Evolutionary conservation across 345 rosid species (phyloP), one percentile per base, ranked within the genome.

Genomic region (Carallia brachiata): DNA sequence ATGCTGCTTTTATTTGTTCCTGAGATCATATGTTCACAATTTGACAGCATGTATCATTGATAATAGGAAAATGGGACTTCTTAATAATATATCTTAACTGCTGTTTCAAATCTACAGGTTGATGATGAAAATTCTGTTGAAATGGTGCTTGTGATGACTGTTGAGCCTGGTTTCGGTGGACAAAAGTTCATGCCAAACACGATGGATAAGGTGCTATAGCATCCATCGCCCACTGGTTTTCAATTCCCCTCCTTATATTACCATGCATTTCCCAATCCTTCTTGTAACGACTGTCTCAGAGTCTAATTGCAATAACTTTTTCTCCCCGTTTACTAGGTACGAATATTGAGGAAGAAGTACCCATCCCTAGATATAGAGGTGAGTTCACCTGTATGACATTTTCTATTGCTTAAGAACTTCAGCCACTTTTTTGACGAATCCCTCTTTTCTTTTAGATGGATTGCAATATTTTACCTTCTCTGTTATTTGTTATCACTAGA

Each of bases 71-170:
- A 73, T 52, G 34, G 37, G 40, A 36, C 2, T 66, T 30, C 15
- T 36, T 61, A 5, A n/a, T 39, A 60, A 30, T 34, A 53, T 44
- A n/a, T 44, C 17, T 16, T 15, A 50, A 27, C 2, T 56, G 34
- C 19, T 13, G 8, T 65, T 58, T 63, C 7, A 17, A 39, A 53
- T 13, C 54, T 65, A 31, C 76, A 94, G 98, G 82, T 91, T n/a
- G 90, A 91, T 68, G 81, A 84, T 63, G 77, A 79, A 83, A 76
- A 79, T 79, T 91, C 91, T 0, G 97, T 95, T 47, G 97, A 92
- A 73, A 82, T 92, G 93, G 99, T 94, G 74, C 99, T 92, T 67
- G 93, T 93, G 68, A 91, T 93, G 97, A 91, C 97, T 5, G 94
- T 91, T 23, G 96, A 91, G 72, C 96, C 92, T 76, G 97, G 94